Percentiles rank a stretch among this genome's conserved stretches.
phyloP scores from a whole-genome alignment of 768 basidiomycete species.

The Pulveroboletus sp. region DNA sequence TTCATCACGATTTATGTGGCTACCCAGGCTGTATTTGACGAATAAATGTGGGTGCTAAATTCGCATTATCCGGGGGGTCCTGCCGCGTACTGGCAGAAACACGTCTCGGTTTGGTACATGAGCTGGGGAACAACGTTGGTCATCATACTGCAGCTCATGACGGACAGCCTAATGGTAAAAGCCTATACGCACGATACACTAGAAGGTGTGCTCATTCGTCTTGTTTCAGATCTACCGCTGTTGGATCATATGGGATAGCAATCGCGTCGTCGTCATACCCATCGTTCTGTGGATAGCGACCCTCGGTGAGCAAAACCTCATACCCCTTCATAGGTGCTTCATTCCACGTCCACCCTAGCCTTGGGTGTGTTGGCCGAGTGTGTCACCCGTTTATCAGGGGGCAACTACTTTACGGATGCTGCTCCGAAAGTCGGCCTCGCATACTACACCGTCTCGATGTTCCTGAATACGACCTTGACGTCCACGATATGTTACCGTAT shows the following conservation, averaged over 20 bases:
- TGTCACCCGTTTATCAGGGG: conserved; percentile 11
- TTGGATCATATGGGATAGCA: conserved; percentile 31
- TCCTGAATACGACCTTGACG: conserved; percentile 18
- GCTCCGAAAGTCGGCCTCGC: conserved; percentile 8
- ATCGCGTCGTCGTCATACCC: conserved; percentile 12
- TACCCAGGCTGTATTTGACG: conserved; percentile 18
- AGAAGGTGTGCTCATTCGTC: neutral
- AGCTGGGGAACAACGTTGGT: conserved; percentile 24
- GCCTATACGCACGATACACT: neutral
- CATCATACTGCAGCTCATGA: conserved; percentile 32
- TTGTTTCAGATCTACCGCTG: conserved; percentile 37
- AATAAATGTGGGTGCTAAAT: conserved; percentile 36
- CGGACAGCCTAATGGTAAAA: conserved; percentile 28
- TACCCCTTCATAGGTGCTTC: neutral
- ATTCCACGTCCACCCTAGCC: conserved; percentile 6
- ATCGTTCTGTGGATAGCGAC: conserved; percentile 20
- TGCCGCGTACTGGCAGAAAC: conserved; percentile 24
- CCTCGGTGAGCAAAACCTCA: conserved; percentile 13
- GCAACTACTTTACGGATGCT: conserved; percentile 13
- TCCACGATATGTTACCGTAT: conserved; percentile 20
- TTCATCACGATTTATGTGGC: conserved; percentile 29
- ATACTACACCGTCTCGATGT: conserved; percentile 17
- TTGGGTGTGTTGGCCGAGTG: conserved; percentile 14
- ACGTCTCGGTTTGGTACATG: conserved; percentile 26
- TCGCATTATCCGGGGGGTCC: conserved; percentile 33